These are phyloP conservation scores for Penicillium sp. DNA, from an alignment of 2,329 filamentous ascomycete genomes.

Conservation along the genomic window DNA sequence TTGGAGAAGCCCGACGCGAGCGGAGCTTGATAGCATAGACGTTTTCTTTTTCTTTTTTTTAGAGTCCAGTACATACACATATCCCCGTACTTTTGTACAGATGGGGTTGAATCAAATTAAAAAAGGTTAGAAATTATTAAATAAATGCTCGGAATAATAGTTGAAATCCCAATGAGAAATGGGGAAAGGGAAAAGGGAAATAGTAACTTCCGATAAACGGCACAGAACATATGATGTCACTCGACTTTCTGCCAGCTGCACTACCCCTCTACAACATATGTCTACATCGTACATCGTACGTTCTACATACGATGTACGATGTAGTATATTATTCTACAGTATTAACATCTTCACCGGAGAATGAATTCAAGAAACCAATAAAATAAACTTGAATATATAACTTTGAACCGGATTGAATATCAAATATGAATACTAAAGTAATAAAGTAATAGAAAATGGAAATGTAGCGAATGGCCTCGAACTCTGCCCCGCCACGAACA, in stretches of 20 bases:
- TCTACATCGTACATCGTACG: background rate
- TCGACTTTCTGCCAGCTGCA: background rate
- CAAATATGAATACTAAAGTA: background rate
- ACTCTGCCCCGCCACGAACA: conserved; percentile 29
- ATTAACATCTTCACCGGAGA: background rate
- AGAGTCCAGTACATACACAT: background rate
- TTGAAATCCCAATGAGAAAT: too few relatives aligned
- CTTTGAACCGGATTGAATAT: background rate
- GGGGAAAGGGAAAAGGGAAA: background rate
- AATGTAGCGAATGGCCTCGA: conserved; percentile 18
- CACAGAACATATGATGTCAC: conserved; percentile 5
- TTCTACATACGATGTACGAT: too few relatives aligned
- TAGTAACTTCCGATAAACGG: conserved; percentile 3
- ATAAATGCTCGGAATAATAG: too few relatives aligned
- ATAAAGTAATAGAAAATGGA: background rate
- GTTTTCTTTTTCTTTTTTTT: background rate
- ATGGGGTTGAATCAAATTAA: background rate
- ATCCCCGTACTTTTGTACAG: background rate
- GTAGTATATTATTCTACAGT: background rate
- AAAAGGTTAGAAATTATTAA: background rate
- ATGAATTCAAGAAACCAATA: background rate
- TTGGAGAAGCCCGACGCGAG: conserved; percentile 56
- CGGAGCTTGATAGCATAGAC: background rate
- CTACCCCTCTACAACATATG: background rate
- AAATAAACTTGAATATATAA: background rate